Evolutionary conservation across 768 basidiomycete species (phyloP), one percentile per base, ranked within the genome.

Genomic region (Dentipellis fragilis): DNA sequence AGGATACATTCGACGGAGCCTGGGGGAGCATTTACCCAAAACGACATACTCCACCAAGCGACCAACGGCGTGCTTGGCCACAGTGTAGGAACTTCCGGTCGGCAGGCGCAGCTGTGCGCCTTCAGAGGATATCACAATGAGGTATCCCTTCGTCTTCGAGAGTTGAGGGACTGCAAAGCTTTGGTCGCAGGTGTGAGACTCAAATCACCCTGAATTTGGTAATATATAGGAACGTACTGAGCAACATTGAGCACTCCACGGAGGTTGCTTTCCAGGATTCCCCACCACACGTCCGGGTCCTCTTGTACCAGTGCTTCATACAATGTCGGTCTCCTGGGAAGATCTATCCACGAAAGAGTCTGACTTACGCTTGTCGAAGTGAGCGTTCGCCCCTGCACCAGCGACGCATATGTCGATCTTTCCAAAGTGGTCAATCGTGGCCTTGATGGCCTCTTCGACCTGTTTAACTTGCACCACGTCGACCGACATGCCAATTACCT

Each of bases 321-420:
- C 17, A 34, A 36, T 29, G 46, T 42, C 10, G 6, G 4, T 34
- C n/a, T n/a, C 12, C 4, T 29, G 17, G 22, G 37, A 3, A 7
- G 17, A 21, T 11, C 10, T 19, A 16, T 21, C 7, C 35, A 16
- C 11, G 37, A 29, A 16, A 54, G 7, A 12, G 29, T 11, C 10
- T 29, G 36, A 47, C 35, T n/a, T 21, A 56, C 49, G 29, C 23
- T 51, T 42, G 23, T 51, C 50, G 21, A 21, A 22, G 9, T 40
- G 14, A n/a, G 38, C 10, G 6, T n/a, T 8, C 6, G 50, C 36
- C 10, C 66, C 68, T 3, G 69, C 68, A 53, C 65, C 69, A 17
- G 61, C 62, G 11, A 70, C 29, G 19, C 65, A 56, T 29, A 68
- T 59, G 51, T 71, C 69, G 2, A 71, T 60, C 11, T 54, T 51